phyloP scores from a whole-genome alignment of 2,329 filamentous ascomycete species.

The Bipolaris zeicola region DNA sequence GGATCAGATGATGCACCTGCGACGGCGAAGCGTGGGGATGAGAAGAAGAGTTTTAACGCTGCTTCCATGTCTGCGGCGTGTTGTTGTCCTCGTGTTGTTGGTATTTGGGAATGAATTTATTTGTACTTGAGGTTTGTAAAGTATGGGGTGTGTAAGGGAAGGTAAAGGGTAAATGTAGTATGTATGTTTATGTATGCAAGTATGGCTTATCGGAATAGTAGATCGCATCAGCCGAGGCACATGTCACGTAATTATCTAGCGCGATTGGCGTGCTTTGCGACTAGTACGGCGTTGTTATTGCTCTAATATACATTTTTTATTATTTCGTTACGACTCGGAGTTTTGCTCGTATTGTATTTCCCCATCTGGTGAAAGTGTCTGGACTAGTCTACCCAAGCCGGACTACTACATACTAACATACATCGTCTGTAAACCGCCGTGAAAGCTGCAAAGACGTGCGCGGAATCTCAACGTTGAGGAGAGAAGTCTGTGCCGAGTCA shows the following conservation, averaged over 20 bases:
- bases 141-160: not conserved
- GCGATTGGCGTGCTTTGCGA: not conserved
- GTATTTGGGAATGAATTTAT: slow-evolving; percentile 19
- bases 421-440: not conserved
- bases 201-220: slow-evolving; percentile 5
- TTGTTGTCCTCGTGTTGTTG: slow-evolving; percentile 34
- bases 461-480: slow-evolving; percentile 1
- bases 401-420: not conserved
- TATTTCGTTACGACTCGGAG: not conserved
- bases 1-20: slow-evolving; percentile 87
- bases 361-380: not conserved
- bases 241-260: not conserved
- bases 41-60: slow-evolving; percentile 79
- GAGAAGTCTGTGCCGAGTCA: not conserved
- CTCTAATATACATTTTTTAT: not conserved
- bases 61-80: slow-evolving; percentile 62
- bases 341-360: not conserved
- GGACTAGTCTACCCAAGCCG: not conserved
- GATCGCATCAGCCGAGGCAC: slow-evolving; percentile 7
- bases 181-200: not conserved
- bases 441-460: not conserved
- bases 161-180: not conserved
- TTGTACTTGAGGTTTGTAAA: too few relatives aligned
- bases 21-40: slow-evolving; percentile 79
- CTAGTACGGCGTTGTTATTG: not conserved